Evolutionary conservation across 352 stramenopile genomes (phyloP), one percentile per base, ranked within the genome.

Genomic region (Phytophthora cactorum): DNA sequence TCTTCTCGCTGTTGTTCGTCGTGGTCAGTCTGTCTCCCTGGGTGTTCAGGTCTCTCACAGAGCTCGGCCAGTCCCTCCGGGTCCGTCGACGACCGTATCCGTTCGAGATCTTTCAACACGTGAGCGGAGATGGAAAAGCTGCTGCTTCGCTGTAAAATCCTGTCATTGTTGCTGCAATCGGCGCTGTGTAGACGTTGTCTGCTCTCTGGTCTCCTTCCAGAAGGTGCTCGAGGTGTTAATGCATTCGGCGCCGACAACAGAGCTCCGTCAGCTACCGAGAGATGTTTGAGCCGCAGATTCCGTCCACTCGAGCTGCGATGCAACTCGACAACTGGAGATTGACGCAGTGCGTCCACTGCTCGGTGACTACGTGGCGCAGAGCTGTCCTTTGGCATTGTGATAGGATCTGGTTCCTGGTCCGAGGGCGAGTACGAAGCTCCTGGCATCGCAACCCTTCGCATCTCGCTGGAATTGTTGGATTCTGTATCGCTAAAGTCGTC

Each of bases 41-140:
- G 17, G 17, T 73, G 61, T 32, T 77, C 69, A 0, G 68, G 67
- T 49, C 58, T 61, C 28, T 75, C 61, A 59, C 58, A 66, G 25
- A 73, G 49, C 25, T 70, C 56, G 14, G 27, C 60, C 0, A 72
- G 54, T n/a, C 58, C 43, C 49, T 66, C 39, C 0, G 66, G 57
- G 12, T 66, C 61, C 5, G 65, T 77, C 1, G 51, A 57, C 5
- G 72, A 77, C 1, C 72, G 70, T 10, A 70, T 52, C n/a, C 77
- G 66, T 2, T 81, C 81, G 10, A 89, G 59, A 17, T 89, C 75
- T 49, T 85, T 78, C 34, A 89, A 52, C 1, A 71, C 74, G 47
- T 78, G 72, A 28, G 81, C 74, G 3, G 80, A 82, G 56, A 91
- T 87, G 15, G 79, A 84, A 49, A 89, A 91, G 45, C 82, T 91